A percentile compares a stretch with the other conserved stretches of the same genome.
phyloP scores from a whole-genome alignment of 2,329 filamentous ascomycete genomes.

The Aspergillus fumigatus region DNA sequence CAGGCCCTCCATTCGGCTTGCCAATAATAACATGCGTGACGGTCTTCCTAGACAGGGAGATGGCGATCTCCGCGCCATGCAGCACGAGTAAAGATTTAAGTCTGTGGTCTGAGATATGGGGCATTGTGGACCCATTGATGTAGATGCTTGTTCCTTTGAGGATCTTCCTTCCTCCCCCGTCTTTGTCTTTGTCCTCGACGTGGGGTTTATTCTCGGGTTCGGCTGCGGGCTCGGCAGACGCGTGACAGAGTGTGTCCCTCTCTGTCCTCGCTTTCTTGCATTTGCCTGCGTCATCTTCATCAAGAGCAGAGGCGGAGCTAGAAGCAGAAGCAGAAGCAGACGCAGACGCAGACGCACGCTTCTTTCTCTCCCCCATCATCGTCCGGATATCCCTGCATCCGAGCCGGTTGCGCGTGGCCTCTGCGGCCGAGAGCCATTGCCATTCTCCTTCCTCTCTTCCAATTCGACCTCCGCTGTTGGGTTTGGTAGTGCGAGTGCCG shows the following conservation, averaged over 20 bases:
- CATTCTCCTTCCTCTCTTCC: constrained; percentile 40
- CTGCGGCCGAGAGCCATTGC: constrained; percentile 38
- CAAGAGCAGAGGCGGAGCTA: constrained; percentile 34
- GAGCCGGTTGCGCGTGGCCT: constrained; percentile 22
- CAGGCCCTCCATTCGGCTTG: constrained; percentile 44
- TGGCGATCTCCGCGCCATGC: constrained; percentile 64
- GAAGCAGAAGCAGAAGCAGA: not conserved
- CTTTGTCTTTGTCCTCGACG: no score
- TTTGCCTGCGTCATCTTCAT: constrained; percentile 28
- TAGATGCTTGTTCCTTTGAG: constrained; percentile 69
- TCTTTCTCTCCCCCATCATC: constrained; percentile 14
- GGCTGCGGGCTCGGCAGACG: no score
- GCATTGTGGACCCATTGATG: constrained; percentile 82
- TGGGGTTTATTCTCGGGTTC: no score
- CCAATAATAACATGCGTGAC: constrained; percentile 87
- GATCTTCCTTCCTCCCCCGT: no score
- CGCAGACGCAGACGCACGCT: constrained; percentile 24
- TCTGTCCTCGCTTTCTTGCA: no score
- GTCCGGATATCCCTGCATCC: constrained; percentile 41
- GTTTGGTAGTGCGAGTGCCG: not conserved
- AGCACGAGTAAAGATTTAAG: constrained; percentile 72
- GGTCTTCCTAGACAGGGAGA: no score
- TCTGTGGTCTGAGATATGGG: constrained; percentile 77
- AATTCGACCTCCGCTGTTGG: constrained; percentile 41
- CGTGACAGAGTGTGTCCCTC: no score